Percentiles rank a stretch among this genome's conserved stretches.
Evolutionary conservation across 108 stramenopile species (phyloP).

Genomic region (Seminavis robusta): DNA sequence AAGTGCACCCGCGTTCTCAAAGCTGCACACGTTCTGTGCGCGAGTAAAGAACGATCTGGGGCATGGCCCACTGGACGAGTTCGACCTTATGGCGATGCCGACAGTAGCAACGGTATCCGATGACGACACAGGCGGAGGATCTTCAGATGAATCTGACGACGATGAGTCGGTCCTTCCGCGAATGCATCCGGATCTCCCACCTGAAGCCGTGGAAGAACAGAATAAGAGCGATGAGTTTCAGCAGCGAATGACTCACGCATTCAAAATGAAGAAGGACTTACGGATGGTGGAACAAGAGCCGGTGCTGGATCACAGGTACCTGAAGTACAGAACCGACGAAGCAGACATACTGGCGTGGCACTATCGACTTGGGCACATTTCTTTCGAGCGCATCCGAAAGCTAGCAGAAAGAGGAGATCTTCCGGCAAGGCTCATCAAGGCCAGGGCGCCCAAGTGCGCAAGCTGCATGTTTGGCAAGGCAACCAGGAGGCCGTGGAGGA

Average conservation of each 20-base stretch:
- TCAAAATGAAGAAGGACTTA: too few species aligned
- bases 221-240: neutral
- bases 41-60: too few species aligned
- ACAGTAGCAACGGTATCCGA: too few species aligned
- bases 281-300: neutral
- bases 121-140: too few species aligned
- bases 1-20: neutral
- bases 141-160: too few species aligned
- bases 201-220: too few species aligned
- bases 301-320: neutral
- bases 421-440: constrained; percentile 13
- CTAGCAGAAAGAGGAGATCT: constrained; percentile 18
- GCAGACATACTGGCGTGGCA: constrained; percentile 29
- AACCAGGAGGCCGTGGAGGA: constrained; percentile 20
- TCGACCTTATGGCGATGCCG: too few species aligned
- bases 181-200: neutral
- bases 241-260: neutral
- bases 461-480: constrained; percentile 27
- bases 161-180: too few species aligned
- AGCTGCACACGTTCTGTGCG: too few species aligned
- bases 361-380: constrained; percentile 22
- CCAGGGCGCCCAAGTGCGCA: constrained; percentile 19
- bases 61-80: too few species aligned
- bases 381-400: constrained; percentile 10
- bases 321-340: neutral